Evolutionary conservation across 1,139 yeast species (phyloP).

Genomic region (Nakaseomyces bracarensis): DNA sequence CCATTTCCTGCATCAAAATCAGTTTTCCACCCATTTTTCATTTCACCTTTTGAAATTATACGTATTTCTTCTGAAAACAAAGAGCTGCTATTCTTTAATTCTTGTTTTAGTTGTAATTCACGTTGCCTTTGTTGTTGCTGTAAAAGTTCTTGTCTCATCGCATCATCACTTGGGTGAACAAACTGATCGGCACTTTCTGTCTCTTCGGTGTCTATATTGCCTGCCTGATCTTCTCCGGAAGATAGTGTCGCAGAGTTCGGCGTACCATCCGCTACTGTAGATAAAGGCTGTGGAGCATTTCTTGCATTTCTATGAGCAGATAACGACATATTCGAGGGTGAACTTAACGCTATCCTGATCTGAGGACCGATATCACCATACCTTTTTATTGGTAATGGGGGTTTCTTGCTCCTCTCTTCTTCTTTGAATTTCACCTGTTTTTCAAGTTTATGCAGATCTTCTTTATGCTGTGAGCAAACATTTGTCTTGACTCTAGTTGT

Average conservation of each 20-base stretch:
- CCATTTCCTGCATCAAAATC: constrained; percentile 68
- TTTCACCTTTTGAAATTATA: constrained; percentile 66
- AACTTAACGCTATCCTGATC: constrained; percentile 27
- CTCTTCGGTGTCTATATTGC: constrained; percentile 17
- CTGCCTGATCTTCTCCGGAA: constrained; percentile 7
- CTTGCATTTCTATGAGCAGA: constrained; percentile 11
- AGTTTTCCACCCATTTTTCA: constrained; percentile 89
- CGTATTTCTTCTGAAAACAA: constrained; percentile 64
- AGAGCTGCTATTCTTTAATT: constrained; percentile 33
- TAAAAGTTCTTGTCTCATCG: constrained; percentile 31
- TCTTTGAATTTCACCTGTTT: constrained; percentile 36
- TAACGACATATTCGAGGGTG: constrained; percentile 21
- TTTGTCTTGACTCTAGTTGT: constrained; percentile 50
- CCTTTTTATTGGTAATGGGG: constrained; percentile 30
- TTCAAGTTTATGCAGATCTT: constrained; percentile 42
- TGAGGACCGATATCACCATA: constrained; percentile 37
- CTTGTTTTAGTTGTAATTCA: constrained; percentile 28
- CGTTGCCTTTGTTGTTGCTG: constrained; percentile 31
- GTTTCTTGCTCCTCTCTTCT: constrained; percentile 21
- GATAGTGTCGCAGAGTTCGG: constrained; percentile 1
- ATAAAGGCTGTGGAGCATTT: neutral
- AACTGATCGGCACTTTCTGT: constrained; percentile 22
- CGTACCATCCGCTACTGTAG: constrained; percentile 6
- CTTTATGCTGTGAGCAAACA: constrained; percentile 48
- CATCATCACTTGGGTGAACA: constrained; percentile 37